phyloP scores from a whole-genome alignment of 2,329 filamentous ascomycete species.

The Aspergillus sp. region DNA sequence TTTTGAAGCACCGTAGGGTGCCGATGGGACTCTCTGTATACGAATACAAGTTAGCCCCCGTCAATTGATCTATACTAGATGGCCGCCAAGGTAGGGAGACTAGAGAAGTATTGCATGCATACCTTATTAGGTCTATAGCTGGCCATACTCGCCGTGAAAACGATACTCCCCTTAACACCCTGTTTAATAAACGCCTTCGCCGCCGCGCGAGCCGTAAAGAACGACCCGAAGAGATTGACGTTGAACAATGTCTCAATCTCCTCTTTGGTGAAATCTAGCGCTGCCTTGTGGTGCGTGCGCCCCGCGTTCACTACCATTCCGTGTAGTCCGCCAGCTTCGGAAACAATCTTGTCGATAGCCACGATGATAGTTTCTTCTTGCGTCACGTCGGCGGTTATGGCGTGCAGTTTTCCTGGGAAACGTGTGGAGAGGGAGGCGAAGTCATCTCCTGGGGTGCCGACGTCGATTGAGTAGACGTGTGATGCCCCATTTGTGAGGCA shows the following conservation, averaged over 20 bases:
- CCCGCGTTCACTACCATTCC: constrained; percentile 55
- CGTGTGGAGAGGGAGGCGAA: constrained; percentile 25
- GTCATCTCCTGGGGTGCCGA: constrained; percentile 29
- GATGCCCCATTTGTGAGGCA: constrained; percentile 48
- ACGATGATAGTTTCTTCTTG: constrained; percentile 46
- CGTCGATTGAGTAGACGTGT: constrained; percentile 49
- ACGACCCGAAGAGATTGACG: constrained; percentile 36
- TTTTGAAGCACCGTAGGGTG: constrained; percentile 45
- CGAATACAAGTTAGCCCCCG: too few relatives aligned
- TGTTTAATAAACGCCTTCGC: constrained; percentile 48
- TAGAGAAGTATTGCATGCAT: background rate
- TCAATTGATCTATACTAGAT: too few relatives aligned
- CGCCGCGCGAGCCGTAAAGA: constrained; percentile 45
- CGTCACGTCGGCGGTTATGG: constrained; percentile 49
- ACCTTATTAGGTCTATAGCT: constrained; percentile 48
- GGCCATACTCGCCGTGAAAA: constrained; percentile 47
- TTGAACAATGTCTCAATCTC: constrained; percentile 48
- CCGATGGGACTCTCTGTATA: constrained; percentile 31
- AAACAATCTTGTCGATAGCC: constrained; percentile 48
- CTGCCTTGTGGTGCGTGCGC: constrained; percentile 53
- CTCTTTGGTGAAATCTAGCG: constrained; percentile 51
- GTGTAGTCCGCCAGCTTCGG: constrained; percentile 46
- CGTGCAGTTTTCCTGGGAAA: constrained; percentile 42
- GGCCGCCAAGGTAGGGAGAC: too few relatives aligned
- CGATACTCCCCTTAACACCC: constrained; percentile 46